These are phyloP conservation scores for Draba incana DNA, from an alignment of 345 rosid genomes.

Conservation along the genomic window DNA sequence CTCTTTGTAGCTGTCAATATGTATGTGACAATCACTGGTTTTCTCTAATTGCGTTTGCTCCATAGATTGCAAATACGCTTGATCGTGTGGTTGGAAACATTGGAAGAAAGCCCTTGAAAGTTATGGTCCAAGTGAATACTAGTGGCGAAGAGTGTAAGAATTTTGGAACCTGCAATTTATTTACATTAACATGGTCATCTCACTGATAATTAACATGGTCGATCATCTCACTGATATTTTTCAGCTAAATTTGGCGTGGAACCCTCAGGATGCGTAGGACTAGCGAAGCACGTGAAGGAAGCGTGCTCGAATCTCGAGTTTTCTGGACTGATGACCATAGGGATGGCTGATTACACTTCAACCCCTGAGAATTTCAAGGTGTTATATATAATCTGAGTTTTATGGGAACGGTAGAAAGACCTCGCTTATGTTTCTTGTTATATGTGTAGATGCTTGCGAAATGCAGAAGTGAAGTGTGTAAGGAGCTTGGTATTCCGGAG, in stretches of 20 bases:
- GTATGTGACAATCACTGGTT: not conserved
- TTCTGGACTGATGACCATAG: slow-evolving; percentile 92
- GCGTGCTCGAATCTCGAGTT: slow-evolving; percentile 80
- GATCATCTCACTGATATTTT: slow-evolving; percentile 16
- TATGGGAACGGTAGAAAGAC: not conserved
- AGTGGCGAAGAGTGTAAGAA: slow-evolving; percentile 97
- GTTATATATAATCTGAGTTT: slow-evolving; percentile 40
- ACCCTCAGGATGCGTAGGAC: slow-evolving; percentile 80
- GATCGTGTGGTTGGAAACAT: slow-evolving; percentile 64
- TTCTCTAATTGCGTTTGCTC: slow-evolving; percentile 13
- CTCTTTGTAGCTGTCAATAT: not conserved
- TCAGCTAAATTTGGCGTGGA: slow-evolving; percentile 93
- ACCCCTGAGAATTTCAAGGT: slow-evolving; percentile 99
- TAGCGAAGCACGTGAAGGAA: slow-evolving; percentile 67
- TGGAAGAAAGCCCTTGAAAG: slow-evolving; percentile 82
- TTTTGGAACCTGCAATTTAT: slow-evolving; percentile 1
- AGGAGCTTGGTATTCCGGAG: slow-evolving; percentile 74
- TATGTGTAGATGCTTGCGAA: slow-evolving; percentile 67
- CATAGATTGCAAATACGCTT: slow-evolving; percentile 88
- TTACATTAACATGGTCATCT: no score
- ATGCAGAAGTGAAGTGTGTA: slow-evolving; percentile 90
- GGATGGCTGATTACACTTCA: slow-evolving; percentile 89
- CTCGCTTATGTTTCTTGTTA: slow-evolving; percentile 13
- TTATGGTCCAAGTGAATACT: slow-evolving; percentile 91
- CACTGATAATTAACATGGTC: no score